Evolutionary conservation across 495 filamentous ascomycete genomes (phyloP), one percentile per base, ranked within the genome.

Genomic region (Amorphotheca resinae): DNA sequence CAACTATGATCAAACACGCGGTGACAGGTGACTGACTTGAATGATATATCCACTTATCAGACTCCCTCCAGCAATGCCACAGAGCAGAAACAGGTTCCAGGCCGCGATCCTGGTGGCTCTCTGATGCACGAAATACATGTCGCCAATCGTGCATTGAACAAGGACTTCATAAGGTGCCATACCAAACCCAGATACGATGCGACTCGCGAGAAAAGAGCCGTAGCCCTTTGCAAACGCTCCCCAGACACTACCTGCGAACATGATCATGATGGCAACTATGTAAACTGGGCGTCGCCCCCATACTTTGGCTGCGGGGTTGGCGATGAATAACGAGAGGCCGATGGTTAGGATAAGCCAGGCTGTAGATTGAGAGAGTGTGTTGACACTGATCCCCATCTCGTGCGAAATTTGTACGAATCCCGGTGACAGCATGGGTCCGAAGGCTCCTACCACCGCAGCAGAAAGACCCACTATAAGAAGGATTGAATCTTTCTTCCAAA

Each of bases 121-220:
- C 56, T 82, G 62, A 52, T 82, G 78, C 22, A 81, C 77, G 50
- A 74, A 81, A 59, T 75, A 76, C 44, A 74, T 52, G 44, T 74
- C 71, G 8, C 69, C 71, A 28, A 76, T 68, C 0, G 62, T 68
- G 33, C 67, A 72, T 48, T 73, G 69, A 5, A 77, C 67, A 9
- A 78, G 57, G 7, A 72, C 67, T 48, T 79, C 75, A 38, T 69
- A 76, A 0, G 74, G 73, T 0, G 72, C 71, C 59, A 75, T 68
- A 6, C 70, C 73, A 14, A 79, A 52, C 1, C 70, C 75, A 6
- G 63, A 61, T 11, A 72, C 56, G 38, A 70, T 60, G 25, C 63
- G 55, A 38, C 53, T 60, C 2, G 50, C 76, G n/a, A 79, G 59
- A 44, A 81, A 78, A 18, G 69, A 76, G 18, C 55, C 46, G 41